phyloP scores from a whole-genome alignment of 2,329 filamentous ascomycete genomes.

The Gaeumannomyces sp. region DNA sequence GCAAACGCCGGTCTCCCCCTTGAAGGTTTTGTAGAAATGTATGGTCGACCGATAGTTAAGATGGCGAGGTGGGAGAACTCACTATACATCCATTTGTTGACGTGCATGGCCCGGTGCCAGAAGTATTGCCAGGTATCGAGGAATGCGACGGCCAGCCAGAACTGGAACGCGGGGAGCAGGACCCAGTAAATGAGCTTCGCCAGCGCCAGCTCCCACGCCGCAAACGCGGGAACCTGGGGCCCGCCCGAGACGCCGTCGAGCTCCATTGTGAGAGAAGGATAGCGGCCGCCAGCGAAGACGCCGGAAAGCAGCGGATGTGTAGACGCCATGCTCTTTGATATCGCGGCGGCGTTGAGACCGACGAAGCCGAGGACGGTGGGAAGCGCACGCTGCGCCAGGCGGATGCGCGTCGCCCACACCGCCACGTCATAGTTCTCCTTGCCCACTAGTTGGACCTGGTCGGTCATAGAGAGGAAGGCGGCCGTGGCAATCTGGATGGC shows the following conservation, averaged over 20 bases:
- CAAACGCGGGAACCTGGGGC: constrained; percentile 61
- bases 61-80: constrained; percentile 32
- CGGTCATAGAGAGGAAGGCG: constrained; percentile 60
- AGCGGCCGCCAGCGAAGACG: constrained; percentile 71
- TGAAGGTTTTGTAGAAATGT: too few species aligned
- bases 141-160: constrained; percentile 65
- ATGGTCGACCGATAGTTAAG: background rate
- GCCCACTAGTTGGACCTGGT: constrained; percentile 67
- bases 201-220: constrained; percentile 69
- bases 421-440: constrained; percentile 81
- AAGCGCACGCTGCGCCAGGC: constrained; percentile 71
- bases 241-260: constrained; percentile 45
- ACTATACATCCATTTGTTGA: constrained; percentile 97
- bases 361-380: constrained; percentile 64
- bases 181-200: constrained; percentile 78
- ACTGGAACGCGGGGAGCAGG: constrained; percentile 70
- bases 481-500: constrained; percentile 76
- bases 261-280: constrained; percentile 62
- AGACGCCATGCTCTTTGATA: constrained; percentile 68
- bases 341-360: constrained; percentile 67
- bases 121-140: constrained; percentile 99
- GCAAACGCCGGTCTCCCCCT: too few species aligned
- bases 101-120: constrained; percentile 90
- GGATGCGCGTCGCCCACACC: constrained; percentile 79
- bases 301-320: constrained; percentile 67